Evolutionary conservation across 208 protist species (phyloP), one percentile per base, ranked within the genome.

Genomic region (Acanthamoeba healyi): DNA sequence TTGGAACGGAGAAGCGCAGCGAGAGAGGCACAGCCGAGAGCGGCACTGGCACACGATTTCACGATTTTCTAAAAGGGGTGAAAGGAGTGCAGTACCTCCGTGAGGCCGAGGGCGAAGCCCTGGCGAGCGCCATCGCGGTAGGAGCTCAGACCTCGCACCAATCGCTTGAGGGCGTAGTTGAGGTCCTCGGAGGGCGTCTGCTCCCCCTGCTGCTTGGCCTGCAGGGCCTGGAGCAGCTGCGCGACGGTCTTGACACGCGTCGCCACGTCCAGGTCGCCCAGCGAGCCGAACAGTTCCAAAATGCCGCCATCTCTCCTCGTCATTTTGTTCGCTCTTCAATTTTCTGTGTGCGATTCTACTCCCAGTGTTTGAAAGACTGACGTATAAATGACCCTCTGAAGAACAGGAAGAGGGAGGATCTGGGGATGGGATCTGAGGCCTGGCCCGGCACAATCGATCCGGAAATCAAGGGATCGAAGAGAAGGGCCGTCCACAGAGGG

Each of bases 101-200:
- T 84, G 51, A 94, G 90, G 34, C 34, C 51, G 4, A 84, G 36
- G 22, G 90, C 90, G 82, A 86, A 94, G n/a, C 90, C 90, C 49
- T 94, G 90, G 15, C 90, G 65, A 24, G 90, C 90, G 32, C 32
- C 90, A 86, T 94, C 90, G n/a, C 90, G 40, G 70, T 79, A 94
- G 36, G 90, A 94, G 36, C 49, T 65, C 24, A 94, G 70, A 12
- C 90, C 90, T 15, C 90, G 44, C 12, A 94, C 72, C 44, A 94
- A 65, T 72, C 90, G 90, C 90, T 84, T 79, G 9, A 94, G 51
- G 7, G 90, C 15, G 34, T 94, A 94, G 6, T 40, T 79, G 24
- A 94, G 51, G 22, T 94, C 72, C 29, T 94, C 87, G 17, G 87
- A 92, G 34, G 54, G 32, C 36, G 22, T 77, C 24, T 90, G 38